Conservation (phyloP, 352 stramenopile genomes). For the Globisporangium spinosum region DNA sequence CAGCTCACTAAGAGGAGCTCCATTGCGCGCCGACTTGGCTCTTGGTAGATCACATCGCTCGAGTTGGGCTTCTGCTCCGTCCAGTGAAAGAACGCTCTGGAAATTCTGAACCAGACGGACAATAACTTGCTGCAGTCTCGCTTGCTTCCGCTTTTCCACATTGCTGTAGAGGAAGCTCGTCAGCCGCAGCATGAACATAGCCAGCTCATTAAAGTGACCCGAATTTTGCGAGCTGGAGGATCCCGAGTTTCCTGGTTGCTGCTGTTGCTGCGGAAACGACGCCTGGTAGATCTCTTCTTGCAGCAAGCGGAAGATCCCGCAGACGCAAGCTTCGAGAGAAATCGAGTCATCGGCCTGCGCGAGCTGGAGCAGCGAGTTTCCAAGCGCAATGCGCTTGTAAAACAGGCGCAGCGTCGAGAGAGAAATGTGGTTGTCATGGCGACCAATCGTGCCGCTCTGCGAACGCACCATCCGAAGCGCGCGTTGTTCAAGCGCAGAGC, state of each 20-base stretch:
- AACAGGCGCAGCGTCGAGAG: slow-evolving; percentile 34
- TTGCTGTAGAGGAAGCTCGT: slow-evolving; percentile 30
- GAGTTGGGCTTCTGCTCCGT: slow-evolving; percentile 6
- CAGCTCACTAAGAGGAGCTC: not conserved
- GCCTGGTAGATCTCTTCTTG: slow-evolving; percentile 52
- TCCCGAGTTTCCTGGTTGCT: not conserved
- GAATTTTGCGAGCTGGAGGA: not conserved
- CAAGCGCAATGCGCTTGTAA: slow-evolving; percentile 49
- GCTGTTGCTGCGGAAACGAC: slow-evolving; percentile 8
- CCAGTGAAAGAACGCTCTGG: slow-evolving; percentile 21
- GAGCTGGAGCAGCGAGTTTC: slow-evolving; percentile 37
- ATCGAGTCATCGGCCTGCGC: slow-evolving; percentile 21
- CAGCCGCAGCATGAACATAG: slow-evolving; percentile 31
- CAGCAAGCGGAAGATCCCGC: slow-evolving; percentile 35
- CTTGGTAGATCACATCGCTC: slow-evolving; percentile 10
- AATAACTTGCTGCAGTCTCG: slow-evolving; percentile 32
- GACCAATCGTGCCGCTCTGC: slow-evolving; percentile 20
- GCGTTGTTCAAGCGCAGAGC: slow-evolving; percentile 41
- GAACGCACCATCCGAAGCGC: slow-evolving; percentile 41
- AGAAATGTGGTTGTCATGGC: slow-evolving; percentile 20
- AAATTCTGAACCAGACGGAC: slow-evolving; percentile 29
- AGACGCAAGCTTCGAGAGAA: slow-evolving; percentile 36
- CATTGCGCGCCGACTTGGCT: not conserved
- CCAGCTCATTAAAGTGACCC: slow-evolving; percentile 27
- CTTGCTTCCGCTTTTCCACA: slow-evolving; percentile 16